Conservation (phyloP, 2,329 filamentous ascomycete species). For the Nigrograna mackinnonii region DNA sequence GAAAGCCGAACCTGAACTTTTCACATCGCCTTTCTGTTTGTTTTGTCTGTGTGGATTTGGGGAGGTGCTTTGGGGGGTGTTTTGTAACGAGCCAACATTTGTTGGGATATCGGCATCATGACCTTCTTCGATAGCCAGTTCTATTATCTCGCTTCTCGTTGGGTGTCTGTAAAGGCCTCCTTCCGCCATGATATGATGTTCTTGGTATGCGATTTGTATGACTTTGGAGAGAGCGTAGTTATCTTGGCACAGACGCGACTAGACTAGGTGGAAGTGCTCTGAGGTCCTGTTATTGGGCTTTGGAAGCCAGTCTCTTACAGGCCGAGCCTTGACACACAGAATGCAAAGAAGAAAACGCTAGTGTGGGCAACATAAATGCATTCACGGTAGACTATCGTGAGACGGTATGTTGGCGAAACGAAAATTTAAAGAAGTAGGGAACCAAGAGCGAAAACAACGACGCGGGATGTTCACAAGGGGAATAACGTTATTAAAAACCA, state of each 20-base stretch:
- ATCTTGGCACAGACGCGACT: not conserved
- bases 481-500: not conserved
- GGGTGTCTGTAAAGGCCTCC: constrained; percentile 23
- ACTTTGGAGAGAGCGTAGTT: not conserved
- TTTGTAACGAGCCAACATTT: constrained; percentile 31
- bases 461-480: not conserved
- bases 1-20: not conserved
- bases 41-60: constrained; percentile 14
- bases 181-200: not conserved
- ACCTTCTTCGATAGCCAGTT: constrained; percentile 39
- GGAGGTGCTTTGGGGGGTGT: constrained; percentile 9
- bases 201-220: not conserved
- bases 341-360: not conserved
- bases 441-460: not conserved
- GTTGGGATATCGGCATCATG: constrained; percentile 45
- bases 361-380: too few species aligned
- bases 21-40: constrained; percentile 1
- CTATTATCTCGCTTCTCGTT: constrained; percentile 36
- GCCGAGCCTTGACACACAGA: not conserved
- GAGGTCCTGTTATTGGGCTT: not conserved
- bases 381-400: too few species aligned
- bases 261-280: not conserved
- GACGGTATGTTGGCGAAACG: too few species aligned
- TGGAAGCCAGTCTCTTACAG: not conserved
- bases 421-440: not conserved